Evolutionary conservation across 1,139 yeast genomes (phyloP).

Genomic region (Geotrichum candidum): DNA sequence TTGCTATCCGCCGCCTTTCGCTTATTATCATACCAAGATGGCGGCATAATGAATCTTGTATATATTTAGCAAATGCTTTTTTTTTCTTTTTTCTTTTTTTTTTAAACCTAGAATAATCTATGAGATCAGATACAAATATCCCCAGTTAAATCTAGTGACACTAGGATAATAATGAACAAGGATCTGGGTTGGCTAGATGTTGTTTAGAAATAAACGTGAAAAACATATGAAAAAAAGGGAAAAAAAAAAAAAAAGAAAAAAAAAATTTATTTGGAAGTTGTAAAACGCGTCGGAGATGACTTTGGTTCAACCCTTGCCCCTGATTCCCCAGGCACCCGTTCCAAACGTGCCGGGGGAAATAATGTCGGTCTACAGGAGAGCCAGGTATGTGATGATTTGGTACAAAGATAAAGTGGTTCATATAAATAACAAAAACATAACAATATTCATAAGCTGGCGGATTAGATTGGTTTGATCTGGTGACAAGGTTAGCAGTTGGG

Average conservation of each 20-base stretch:
- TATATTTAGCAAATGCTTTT: neutral
- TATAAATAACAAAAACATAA: neutral
- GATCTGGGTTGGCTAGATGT: neutral
- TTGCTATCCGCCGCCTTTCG: conserved; percentile 11
- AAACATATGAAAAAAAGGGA: neutral
- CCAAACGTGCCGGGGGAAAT: no score
- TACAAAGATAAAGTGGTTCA: neutral
- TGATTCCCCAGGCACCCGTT: neutral
- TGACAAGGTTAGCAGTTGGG: neutral
- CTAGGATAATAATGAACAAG: neutral
- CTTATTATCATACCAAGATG: conserved; percentile 13
- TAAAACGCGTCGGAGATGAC: conserved; percentile 5
- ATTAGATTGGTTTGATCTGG: conserved; percentile 21
- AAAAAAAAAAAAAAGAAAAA: neutral
- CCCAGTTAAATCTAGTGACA: neutral
- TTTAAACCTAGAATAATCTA: neutral
- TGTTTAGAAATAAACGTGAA: neutral
- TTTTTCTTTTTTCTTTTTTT: neutral
- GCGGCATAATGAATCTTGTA: conserved; percentile 8
- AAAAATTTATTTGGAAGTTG: neutral
- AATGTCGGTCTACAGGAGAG: neutral
- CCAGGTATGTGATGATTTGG: no score
- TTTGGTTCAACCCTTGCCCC: neutral
- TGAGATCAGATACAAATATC: neutral
- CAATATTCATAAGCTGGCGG: neutral